Base-by-base conservation (phyloP, 2,329 filamentous ascomycete species). In the Trichophyton rubrum region DNA sequence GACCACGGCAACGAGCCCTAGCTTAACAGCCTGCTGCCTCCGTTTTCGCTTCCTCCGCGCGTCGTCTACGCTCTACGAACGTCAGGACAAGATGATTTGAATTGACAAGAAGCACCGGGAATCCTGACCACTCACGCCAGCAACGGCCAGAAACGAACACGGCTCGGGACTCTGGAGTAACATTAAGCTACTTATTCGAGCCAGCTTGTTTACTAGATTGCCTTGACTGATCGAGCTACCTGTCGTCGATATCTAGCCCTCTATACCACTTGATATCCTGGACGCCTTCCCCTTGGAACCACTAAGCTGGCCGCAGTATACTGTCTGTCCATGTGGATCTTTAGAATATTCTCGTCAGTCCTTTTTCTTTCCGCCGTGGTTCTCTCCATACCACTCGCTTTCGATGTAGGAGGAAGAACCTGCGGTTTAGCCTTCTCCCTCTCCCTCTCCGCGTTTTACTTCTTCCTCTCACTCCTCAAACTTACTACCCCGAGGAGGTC, bases 351-450 rank as follows among this genome's bases (percentile, higher is more conserved):
- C 68, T 89, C 89, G 71, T 89, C 89, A 76, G 80, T 86, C 71
- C 76, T 89, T 75, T 97, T 96, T 77, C 85, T 97, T 68, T 82
- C 91, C 75, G 88, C 88, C 76, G 90, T 96, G 74, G 85, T 97
- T 71, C 88, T 97, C 72, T 96, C 90, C 64, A 93, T 99, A 72
- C 93, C 93, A 64, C 86, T 99, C 72, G 89, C 92, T 69, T 97
- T 97, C 78, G 93, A 99, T 83, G 92, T 97, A 70, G 93, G 93
- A 72, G 93, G 93, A 64, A 86, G 90, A 69, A 91, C 93, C 68
- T 95, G 90, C 71, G 93, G 93, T 62, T 81, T 99, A 70, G 92
- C 90, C 64, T 97, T 95, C 78, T 96, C 90, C 71, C 82, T 97
- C 59, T 85, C 88, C 56, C 83, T 97, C 60, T 91, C 92, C 67